Evolutionary conservation across 169 alveolate species (phyloP).

Genomic region (Plasmodium coatneyi): DNA sequence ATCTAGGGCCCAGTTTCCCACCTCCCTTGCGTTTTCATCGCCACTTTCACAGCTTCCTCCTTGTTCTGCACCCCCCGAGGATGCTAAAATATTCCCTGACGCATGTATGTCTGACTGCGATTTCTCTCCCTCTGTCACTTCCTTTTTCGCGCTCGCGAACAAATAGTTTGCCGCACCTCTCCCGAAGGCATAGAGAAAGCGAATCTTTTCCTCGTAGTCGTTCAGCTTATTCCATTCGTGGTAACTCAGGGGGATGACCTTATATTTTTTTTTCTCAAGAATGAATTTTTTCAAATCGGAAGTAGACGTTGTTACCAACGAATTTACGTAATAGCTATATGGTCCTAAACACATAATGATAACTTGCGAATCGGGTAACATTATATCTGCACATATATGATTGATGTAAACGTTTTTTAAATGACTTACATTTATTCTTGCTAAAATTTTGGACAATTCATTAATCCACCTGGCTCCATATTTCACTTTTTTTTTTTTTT

Average conservation of each 20-base stretch:
- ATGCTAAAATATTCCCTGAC: neutral
- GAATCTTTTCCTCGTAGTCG: slow-evolving; percentile 72
- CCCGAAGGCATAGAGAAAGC: slow-evolving; percentile 68
- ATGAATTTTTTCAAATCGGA: slow-evolving; percentile 39
- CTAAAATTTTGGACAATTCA: slow-evolving; percentile 79
- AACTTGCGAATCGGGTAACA: slow-evolving; percentile 77
- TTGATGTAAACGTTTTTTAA: slow-evolving; percentile 77
- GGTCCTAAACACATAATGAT: slow-evolving; percentile 85
- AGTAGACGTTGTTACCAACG: slow-evolving; percentile 70
- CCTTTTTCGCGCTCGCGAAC: slow-evolving; percentile 5
- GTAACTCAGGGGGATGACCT: slow-evolving; percentile 51
- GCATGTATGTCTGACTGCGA: neutral
- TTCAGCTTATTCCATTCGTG: slow-evolving; percentile 72
- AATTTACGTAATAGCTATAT: slow-evolving; percentile 84
- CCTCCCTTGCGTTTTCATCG: neutral
- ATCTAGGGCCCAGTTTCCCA: neutral
- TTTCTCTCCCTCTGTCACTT: neutral
- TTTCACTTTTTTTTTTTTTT: slow-evolving; percentile 53
- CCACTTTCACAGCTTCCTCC: neutral
- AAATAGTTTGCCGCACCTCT: slow-evolving; percentile 59
- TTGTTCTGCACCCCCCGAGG: neutral
- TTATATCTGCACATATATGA: slow-evolving; percentile 81
- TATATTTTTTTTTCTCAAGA: slow-evolving; percentile 47
- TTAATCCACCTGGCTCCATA: slow-evolving; percentile 81
- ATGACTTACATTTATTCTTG: slow-evolving; percentile 76